These are phyloP conservation scores for Trichocladium antarcticum DNA, from an alignment of 495 filamentous ascomycete genomes.

Conservation along the genomic window DNA sequence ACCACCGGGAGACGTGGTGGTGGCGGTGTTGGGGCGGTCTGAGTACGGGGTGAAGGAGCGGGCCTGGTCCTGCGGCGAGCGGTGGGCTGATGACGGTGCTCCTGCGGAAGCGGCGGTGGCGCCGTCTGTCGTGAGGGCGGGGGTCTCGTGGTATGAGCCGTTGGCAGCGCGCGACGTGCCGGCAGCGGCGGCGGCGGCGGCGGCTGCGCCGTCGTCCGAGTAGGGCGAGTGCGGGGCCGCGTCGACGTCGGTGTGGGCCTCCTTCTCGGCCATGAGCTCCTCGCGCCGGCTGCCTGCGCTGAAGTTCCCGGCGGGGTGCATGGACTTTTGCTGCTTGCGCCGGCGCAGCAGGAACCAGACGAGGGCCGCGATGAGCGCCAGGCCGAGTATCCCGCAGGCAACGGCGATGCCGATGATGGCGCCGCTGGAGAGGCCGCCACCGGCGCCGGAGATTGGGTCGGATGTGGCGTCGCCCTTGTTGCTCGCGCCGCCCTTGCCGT, in stretches of 20 bases:
- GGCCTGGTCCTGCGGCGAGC: conserved; percentile 4
- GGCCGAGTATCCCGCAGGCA: conserved; percentile 24
- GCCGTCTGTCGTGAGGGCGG: neutral
- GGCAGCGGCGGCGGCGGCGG: too few species aligned
- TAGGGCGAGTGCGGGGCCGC: conserved; percentile 29
- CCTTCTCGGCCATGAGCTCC: conserved; percentile 36
- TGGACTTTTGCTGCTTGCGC: conserved; percentile 10
- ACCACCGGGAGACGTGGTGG: neutral
- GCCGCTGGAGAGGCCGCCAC: conserved; percentile 22
- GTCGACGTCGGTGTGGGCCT: conserved; percentile 23
- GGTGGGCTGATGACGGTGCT: conserved; percentile 1
- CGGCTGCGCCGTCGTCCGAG: conserved; percentile 26
- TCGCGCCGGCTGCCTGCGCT: conserved; percentile 17
- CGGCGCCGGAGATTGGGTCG: too few species aligned
- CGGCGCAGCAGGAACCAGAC: conserved; percentile 31
- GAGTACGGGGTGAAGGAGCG: conserved; percentile 30
- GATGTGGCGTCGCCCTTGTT: neutral
- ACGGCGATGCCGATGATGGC: conserved; percentile 37
- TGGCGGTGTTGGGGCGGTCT: conserved; percentile 15
- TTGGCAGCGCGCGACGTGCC: conserved; percentile 3
- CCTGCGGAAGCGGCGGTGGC: conserved; percentile 1
- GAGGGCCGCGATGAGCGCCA: conserved; percentile 24
- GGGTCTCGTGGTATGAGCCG: conserved; percentile 2
- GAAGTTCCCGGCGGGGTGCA: conserved; percentile 12
- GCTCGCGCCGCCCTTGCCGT: neutral